Evolutionary conservation across 306 rosid species (phyloP).

Genomic region (Comarum palustre): DNA sequence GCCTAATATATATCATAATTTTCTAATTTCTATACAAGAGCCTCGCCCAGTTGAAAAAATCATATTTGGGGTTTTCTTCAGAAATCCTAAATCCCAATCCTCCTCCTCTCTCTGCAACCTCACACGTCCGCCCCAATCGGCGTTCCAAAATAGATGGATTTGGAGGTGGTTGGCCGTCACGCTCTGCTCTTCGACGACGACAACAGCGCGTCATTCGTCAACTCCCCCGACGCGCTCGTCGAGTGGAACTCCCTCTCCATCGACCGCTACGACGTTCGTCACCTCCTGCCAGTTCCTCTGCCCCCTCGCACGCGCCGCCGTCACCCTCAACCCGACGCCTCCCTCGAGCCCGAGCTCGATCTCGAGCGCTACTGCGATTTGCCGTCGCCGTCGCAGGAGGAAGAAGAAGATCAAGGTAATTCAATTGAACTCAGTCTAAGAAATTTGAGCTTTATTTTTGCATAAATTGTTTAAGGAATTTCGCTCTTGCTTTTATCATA

Average conservation of each 20-base stretch:
- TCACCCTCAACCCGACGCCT: conserved; percentile 27
- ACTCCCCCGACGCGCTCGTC: conserved; percentile 69
- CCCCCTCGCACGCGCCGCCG: conserved; percentile 69
- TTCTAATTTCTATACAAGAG: too few species aligned
- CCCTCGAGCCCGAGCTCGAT: conserved; percentile 53
- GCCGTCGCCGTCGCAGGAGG: conserved; percentile 37
- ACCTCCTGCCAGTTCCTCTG: conserved; percentile 60
- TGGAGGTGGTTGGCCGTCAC: conserved; percentile 73
- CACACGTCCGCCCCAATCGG: neutral
- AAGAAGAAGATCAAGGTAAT: conserved; percentile 45
- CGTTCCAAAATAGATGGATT: conserved; percentile 45
- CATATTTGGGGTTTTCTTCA: neutral
- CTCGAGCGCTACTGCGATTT: conserved; percentile 72
- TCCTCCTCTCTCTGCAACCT: too few species aligned
- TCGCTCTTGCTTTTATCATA: neutral
- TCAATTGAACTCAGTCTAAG: neutral
- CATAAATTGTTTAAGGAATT: neutral
- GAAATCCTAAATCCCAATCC: conserved; percentile 1
- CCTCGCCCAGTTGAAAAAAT: neutral
- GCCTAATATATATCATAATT: neutral
- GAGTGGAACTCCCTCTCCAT: conserved; percentile 85
- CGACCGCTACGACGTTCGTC: conserved; percentile 91
- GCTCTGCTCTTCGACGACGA: conserved; percentile 82
- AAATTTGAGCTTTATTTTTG: neutral
- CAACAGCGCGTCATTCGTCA: conserved; percentile 64